Percentiles rank a stretch among this genome's conserved stretches.
Evolutionary conservation across 768 basidiomycete species (phyloP).

Genomic region (Hypholoma fasciculare): DNA sequence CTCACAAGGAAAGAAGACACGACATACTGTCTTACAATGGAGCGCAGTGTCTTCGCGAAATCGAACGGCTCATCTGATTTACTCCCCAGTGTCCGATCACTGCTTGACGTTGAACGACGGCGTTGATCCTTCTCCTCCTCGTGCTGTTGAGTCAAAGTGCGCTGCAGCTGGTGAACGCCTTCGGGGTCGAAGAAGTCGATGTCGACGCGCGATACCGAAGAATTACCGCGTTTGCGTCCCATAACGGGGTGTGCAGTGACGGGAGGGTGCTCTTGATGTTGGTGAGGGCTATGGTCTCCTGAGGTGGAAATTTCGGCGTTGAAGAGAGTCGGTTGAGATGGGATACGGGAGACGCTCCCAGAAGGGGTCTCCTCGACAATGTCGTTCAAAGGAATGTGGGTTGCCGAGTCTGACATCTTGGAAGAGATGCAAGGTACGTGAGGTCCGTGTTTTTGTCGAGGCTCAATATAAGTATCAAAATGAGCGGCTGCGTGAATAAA

Average conservation of each 20-base stretch:
- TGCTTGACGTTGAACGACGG: slow-evolving; percentile 22
- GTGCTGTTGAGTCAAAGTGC: slow-evolving; percentile 34
- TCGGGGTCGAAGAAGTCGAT: slow-evolving; percentile 56
- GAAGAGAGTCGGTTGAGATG: slow-evolving; percentile 17
- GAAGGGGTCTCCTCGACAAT: slow-evolving; percentile 20
- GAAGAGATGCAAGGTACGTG: slow-evolving; percentile 14
- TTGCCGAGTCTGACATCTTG: slow-evolving; percentile 13
- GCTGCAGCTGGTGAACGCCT: slow-evolving; percentile 45
- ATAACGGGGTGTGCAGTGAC: slow-evolving; percentile 17
- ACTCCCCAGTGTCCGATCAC: slow-evolving; percentile 13
- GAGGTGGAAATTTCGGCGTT: not conserved
- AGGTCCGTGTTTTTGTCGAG: not conserved
- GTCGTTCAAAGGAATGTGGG: slow-evolving; percentile 11
- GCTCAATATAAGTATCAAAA: not conserved
- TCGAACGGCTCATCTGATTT: slow-evolving; percentile 31
- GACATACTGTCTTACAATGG: slow-evolving; percentile 30
- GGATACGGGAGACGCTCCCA: slow-evolving; percentile 12
- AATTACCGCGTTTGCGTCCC: slow-evolving; percentile 24
- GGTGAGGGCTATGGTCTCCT: not conserved
- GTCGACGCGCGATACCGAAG: slow-evolving; percentile 36
- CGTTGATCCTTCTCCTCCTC: slow-evolving; percentile 8
- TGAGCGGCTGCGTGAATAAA: slow-evolving; percentile 28
- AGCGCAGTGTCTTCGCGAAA: slow-evolving; percentile 34
- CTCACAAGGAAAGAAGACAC: not conserved
- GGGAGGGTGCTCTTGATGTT: slow-evolving; percentile 10